These are phyloP conservation scores for Bipolaris cookei DNA, from an alignment of 2,329 filamentous ascomycete species.

Conservation along the genomic window DNA sequence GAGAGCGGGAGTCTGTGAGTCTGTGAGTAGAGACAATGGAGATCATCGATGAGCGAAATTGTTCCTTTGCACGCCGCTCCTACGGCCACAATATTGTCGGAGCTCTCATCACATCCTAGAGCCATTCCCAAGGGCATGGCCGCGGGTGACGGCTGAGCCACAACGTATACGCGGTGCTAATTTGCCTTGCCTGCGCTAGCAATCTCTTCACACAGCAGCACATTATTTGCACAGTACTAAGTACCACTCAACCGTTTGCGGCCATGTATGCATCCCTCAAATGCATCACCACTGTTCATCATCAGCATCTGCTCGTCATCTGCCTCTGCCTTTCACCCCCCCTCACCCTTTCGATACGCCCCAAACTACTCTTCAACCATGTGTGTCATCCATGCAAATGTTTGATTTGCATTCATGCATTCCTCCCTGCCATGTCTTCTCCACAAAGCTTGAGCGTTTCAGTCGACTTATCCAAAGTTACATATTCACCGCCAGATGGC, in stretches of 20 bases:
- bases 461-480: slow-evolving; percentile 19
- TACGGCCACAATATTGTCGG: slow-evolving; percentile 18
- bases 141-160: slow-evolving; percentile 19
- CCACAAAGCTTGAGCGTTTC: slow-evolving; percentile 25
- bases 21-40: slow-evolving; percentile 30
- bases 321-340: slow-evolving; percentile 3
- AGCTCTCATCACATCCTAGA: slow-evolving; percentile 19
- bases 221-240: slow-evolving; percentile 1
- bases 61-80: slow-evolving; percentile 18
- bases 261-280: slow-evolving; percentile 5
- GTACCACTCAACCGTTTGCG: not conserved
- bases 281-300: slow-evolving; percentile 6
- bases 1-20: slow-evolving; percentile 43
- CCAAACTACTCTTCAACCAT: slow-evolving; percentile 5
- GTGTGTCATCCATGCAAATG: not conserved
- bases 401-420: slow-evolving; percentile 16
- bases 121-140: slow-evolving; percentile 21
- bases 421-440: slow-evolving; percentile 16
- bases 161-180: slow-evolving; percentile 8
- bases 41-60: slow-evolving; percentile 42
- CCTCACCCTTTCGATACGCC: slow-evolving; percentile 4
- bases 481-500: slow-evolving; percentile 25
- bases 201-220: slow-evolving; percentile 10
- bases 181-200: slow-evolving; percentile 12
- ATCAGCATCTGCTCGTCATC: not conserved